Percentiles rank a stretch among this genome's conserved stretches.
phyloP scores from a whole-genome alignment of 2,329 filamentous ascomycete species.

The Cladosporium oxysporum region DNA sequence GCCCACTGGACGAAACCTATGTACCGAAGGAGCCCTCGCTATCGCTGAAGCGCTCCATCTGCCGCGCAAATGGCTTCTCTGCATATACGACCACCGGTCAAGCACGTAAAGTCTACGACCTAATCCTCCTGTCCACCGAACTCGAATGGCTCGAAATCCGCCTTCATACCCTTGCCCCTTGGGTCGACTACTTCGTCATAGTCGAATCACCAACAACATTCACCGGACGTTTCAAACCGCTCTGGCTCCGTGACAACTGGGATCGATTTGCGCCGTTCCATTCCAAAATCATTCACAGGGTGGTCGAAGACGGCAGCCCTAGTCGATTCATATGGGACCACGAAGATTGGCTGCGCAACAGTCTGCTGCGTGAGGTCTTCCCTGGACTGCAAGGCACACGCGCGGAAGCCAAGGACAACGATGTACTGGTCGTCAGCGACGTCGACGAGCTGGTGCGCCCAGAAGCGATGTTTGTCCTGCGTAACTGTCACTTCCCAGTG shows the following conservation, averaged over 20 bases:
- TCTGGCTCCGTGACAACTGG: conserved; percentile 19
- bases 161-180: conserved; percentile 56
- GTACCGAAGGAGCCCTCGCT: background rate
- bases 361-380: conserved; percentile 54
- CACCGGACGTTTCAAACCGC: conserved; percentile 10
- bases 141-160: conserved; percentile 68
- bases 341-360: conserved; percentile 20
- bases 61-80: conserved; percentile 24
- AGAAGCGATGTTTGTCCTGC: conserved; percentile 18
- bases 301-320: conserved; percentile 17
- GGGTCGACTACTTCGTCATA: conserved; percentile 22
- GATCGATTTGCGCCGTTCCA: conserved; percentile 18
- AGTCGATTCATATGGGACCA: conserved; percentile 21
- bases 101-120: conserved; percentile 59
- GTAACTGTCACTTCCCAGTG: conserved; percentile 15
- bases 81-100: background rate
- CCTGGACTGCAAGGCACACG: conserved; percentile 49
- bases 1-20: background rate
- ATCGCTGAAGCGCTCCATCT: conserved; percentile 7
- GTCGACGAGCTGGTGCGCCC: conserved; percentile 20
- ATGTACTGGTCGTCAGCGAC: conserved; percentile 21
- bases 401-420: conserved; percentile 30
- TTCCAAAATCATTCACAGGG: conserved; percentile 17
- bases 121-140: conserved; percentile 64
- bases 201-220: conserved; percentile 22